Evolutionary conservation across 2,329 filamentous ascomycete genomes (phyloP).

Genomic region (Leptosphaerulina australis): DNA sequence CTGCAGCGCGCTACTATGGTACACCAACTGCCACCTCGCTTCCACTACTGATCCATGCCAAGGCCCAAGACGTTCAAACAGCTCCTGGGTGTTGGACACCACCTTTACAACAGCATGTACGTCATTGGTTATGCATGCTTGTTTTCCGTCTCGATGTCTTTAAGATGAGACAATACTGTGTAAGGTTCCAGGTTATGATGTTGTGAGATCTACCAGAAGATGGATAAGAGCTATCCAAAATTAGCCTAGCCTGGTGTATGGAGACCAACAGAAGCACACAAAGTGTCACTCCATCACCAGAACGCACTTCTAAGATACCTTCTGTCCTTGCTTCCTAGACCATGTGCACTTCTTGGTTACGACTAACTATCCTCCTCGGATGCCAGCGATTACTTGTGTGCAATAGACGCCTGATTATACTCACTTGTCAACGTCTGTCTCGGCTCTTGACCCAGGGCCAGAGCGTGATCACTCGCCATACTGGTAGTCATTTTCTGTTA

Average conservation of each 20-base stretch:
- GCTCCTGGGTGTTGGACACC: background rate
- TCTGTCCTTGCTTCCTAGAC: background rate
- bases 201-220: background rate
- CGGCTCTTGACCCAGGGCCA: too few relatives aligned
- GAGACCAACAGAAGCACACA: background rate
- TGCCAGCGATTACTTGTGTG: too few relatives aligned
- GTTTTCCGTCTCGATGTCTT: background rate
- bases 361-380: too few relatives aligned
- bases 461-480: too few relatives aligned
- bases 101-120: conserved; percentile 3
- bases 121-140: conserved; percentile 2
- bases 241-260: background rate
- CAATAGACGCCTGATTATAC: too few relatives aligned
- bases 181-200: background rate
- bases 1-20: conserved; percentile 30
- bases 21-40: conserved; percentile 9
- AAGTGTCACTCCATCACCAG: background rate
- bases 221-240: background rate
- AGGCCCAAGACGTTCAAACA: conserved; percentile 3
- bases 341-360: background rate
- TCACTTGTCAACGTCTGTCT: too few relatives aligned
- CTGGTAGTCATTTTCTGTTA: too few relatives aligned
- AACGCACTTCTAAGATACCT: background rate
- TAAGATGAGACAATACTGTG: background rate
- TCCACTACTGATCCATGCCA: background rate